Conservation (phyloP, 2,329 filamentous ascomycete genomes). For the Botryosphaeria dothidea region DNA sequence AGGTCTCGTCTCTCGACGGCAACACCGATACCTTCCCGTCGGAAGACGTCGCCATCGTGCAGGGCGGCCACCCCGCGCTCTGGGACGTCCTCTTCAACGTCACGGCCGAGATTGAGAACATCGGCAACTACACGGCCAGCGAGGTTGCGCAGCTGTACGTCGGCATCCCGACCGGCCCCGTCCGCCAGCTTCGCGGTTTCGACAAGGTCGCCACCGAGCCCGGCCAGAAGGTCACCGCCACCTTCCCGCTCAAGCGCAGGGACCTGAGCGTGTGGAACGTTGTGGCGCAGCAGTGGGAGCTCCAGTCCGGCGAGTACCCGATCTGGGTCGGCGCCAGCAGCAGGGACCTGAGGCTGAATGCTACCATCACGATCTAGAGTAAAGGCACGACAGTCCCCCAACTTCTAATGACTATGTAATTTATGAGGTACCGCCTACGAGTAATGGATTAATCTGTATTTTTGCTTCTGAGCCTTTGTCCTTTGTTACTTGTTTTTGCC, state of each 20-base stretch:
- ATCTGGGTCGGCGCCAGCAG: conserved; percentile 40
- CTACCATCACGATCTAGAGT: not conserved
- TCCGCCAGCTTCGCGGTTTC: conserved; percentile 21
- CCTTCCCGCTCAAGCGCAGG: conserved; percentile 50
- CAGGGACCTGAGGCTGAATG: conserved; percentile 31
- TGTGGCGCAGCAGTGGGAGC: conserved; percentile 44
- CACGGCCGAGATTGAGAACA: conserved; percentile 22
- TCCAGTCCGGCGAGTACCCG: conserved; percentile 31
- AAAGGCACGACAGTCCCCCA: too few relatives aligned
- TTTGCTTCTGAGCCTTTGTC: too few relatives aligned
- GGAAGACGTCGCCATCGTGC: conserved; percentile 20
- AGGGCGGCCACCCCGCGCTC: conserved; percentile 19
- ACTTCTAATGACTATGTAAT: too few relatives aligned
- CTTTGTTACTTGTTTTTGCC: too few relatives aligned
- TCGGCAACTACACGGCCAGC: conserved; percentile 10
- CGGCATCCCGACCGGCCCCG: conserved; percentile 34
- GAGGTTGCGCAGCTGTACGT: conserved; percentile 25
- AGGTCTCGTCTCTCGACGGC: conserved; percentile 42
- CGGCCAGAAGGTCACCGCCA: conserved; percentile 38
- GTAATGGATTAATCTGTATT: too few relatives aligned
- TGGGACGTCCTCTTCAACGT: conserved; percentile 19
- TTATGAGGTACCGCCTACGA: too few relatives aligned
- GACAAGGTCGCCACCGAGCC: conserved; percentile 21
- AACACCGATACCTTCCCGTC: conserved; percentile 8
- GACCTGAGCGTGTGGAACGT: conserved; percentile 55